Percentiles rank a stretch among this genome's conserved stretches.
Conservation (phyloP, 768 basidiomycete genomes). For the Russula sp. region DNA sequence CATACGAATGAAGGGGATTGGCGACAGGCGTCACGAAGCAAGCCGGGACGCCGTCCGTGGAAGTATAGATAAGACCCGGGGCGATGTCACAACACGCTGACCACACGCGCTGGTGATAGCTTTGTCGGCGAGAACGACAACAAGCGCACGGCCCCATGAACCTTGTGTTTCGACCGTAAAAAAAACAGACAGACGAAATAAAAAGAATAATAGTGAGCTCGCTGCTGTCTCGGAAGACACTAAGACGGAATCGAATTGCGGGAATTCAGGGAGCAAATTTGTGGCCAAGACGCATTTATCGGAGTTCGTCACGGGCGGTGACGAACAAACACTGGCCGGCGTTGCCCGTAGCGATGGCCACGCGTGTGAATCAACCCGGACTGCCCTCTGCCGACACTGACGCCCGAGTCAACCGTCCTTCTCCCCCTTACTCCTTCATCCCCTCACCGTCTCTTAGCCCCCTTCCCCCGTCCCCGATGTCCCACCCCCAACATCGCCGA, state of each 20-base stretch:
- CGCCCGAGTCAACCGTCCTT: conserved; percentile 34
- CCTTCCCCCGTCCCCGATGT: conserved; percentile 25
- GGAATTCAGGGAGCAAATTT: conserved; percentile 25
- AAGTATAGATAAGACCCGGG: conserved; percentile 22
- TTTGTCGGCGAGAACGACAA: conserved; percentile 23
- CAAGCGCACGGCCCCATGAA: conserved; percentile 22
- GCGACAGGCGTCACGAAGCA: conserved; percentile 4
- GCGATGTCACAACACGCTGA: conserved; percentile 24
- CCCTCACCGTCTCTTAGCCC: conserved; percentile 26
- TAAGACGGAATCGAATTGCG: conserved; percentile 13
- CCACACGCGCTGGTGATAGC: conserved; percentile 23
- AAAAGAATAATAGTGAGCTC: conserved; percentile 1
- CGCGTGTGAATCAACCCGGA: conserved; percentile 36
- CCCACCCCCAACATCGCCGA: conserved; percentile 18
- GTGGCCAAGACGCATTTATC: conserved; percentile 27
- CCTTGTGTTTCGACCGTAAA: conserved; percentile 21
- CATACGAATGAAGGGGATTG: conserved; percentile 7
- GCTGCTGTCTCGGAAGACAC: conserved; percentile 12
- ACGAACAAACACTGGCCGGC: conserved; percentile 32
- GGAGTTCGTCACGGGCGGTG: conserved; percentile 35
- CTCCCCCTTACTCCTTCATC: conserved; percentile 29
- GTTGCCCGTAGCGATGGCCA: conserved; percentile 32
- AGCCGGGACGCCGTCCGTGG: conserved; percentile 14
- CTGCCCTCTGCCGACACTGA: conserved; percentile 33
- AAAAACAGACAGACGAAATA: conserved; percentile 4